Percentiles rank a stretch among this genome's conserved stretches.
Conservation (phyloP, 2,329 filamentous ascomycete genomes). For the Phaeosphaeriaceae sp. region DNA sequence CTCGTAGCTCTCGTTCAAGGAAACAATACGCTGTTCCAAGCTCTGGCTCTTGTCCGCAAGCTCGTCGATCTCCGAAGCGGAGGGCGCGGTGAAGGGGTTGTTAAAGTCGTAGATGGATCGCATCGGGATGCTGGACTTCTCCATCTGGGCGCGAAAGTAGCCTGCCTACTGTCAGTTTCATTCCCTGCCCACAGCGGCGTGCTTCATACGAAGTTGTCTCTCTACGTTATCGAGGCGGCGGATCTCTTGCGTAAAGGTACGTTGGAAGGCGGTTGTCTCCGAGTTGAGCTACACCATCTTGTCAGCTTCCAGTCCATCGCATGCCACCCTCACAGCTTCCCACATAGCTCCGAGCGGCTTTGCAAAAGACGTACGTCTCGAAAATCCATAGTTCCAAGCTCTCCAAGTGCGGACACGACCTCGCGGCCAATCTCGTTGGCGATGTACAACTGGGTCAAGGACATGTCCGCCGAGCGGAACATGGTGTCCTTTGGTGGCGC, state of each 20-base stretch:
- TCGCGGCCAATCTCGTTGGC: slow-evolving; percentile 98
- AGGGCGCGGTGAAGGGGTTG: slow-evolving; percentile 84
- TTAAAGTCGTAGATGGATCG: slow-evolving; percentile 90
- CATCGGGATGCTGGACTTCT: slow-evolving; percentile 86
- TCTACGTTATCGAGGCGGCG: slow-evolving; percentile 97
- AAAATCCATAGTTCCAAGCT: slow-evolving; percentile 96
- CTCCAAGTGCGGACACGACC: slow-evolving; percentile 93
- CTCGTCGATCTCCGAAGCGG: slow-evolving; percentile 95
- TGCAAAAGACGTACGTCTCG: slow-evolving; percentile 77
- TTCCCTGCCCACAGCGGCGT: slow-evolving; percentile 5
- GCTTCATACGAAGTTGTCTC: slow-evolving; percentile 84
- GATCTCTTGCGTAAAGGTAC: slow-evolving; percentile 97
- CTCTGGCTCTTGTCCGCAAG: slow-evolving; percentile 90
- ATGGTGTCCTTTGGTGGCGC: slow-evolving; percentile 80
- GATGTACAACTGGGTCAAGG: slow-evolving; percentile 99
- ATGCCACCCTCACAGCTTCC: slow-evolving; percentile 23
- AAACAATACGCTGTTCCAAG: slow-evolving; percentile 88
- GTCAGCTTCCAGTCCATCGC: slow-evolving; percentile 36
- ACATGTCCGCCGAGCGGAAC: slow-evolving; percentile 99
- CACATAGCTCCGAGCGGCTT: slow-evolving; percentile 22
- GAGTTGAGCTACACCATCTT: slow-evolving; percentile 76
- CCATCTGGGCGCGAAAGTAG: slow-evolving; percentile 96
- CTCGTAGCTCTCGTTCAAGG: slow-evolving; percentile 97
- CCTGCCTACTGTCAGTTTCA: slow-evolving; percentile 60
- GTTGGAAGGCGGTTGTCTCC: slow-evolving; percentile 91